Percentiles rank a stretch among this genome's conserved stretches.
phyloP scores from a whole-genome alignment of 345 rosid species.

The Eutrema japonicum region DNA sequence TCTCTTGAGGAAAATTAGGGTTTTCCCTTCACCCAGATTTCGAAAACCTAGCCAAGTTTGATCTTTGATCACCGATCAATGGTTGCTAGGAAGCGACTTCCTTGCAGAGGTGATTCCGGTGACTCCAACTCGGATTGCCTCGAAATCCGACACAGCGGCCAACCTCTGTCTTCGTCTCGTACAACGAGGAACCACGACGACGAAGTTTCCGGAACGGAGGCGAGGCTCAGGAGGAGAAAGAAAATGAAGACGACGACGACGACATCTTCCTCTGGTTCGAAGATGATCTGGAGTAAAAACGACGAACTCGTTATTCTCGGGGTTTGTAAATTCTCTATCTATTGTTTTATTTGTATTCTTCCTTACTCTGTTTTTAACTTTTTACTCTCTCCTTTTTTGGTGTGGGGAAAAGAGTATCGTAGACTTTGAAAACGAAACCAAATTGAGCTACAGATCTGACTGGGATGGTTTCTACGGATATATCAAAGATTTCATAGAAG shows the following conservation, averaged over 20 bases:
- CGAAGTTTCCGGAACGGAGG: background rate
- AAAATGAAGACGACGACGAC: background rate
- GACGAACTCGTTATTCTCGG: constrained; percentile 32
- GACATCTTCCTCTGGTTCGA: background rate
- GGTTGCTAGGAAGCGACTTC: background rate
- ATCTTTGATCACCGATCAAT: constrained; percentile 10
- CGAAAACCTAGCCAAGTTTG: background rate
- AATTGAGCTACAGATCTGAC: background rate
- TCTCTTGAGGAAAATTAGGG: background rate
- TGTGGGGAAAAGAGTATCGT: constrained; percentile 27
- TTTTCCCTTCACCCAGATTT: background rate
- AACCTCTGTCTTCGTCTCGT: constrained; percentile 7
- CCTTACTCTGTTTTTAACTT: background rate
- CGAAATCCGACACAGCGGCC: background rate
- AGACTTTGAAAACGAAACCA: constrained; percentile 2
- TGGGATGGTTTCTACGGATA: constrained; percentile 8
- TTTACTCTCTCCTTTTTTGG: background rate
- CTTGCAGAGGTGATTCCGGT: background rate
- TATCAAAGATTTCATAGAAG: background rate
- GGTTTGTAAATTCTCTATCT: constrained; percentile 16
- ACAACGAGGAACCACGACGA: constrained; percentile 2
- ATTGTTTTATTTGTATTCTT: background rate
- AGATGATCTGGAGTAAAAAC: constrained; percentile 17
- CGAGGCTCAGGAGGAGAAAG: constrained; percentile 11
- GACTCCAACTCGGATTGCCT: constrained; percentile 1